Percentiles rank a stretch among this genome's conserved stretches.
Evolutionary conservation across 768 basidiomycete species (phyloP).

Genomic region (Heimioporus sp.): DNA sequence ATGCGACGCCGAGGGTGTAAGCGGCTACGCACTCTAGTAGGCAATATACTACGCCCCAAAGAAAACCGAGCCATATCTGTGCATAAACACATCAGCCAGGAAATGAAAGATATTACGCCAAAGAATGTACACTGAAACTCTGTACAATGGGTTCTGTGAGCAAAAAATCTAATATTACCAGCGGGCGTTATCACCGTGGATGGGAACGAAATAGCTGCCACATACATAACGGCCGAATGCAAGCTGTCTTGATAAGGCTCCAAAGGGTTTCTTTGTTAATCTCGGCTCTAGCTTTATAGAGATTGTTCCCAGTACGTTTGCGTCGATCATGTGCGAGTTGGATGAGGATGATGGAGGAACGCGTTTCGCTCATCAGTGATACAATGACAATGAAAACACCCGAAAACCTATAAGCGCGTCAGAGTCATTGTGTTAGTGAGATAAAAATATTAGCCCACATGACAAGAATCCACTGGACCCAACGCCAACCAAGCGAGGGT

Average conservation of each 20-base stretch:
- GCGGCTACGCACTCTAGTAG: constrained; percentile 48
- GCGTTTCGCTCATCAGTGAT: constrained; percentile 67
- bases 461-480: constrained; percentile 79
- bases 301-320: constrained; percentile 58
- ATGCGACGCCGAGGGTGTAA: background rate
- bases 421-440: background rate
- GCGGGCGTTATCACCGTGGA: background rate
- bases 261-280: constrained; percentile 53
- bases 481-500: constrained; percentile 58
- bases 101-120: background rate
- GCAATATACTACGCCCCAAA: constrained; percentile 73
- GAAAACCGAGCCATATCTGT: constrained; percentile 65
- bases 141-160: constrained; percentile 64
- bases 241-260: constrained; percentile 63
- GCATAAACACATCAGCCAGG: background rate
- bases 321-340: constrained; percentile 62
- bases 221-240: constrained; percentile 69
- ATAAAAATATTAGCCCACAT: constrained; percentile 41
- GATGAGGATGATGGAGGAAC: constrained; percentile 66
- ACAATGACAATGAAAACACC: constrained; percentile 48
- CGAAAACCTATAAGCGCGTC: constrained; percentile 41
- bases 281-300: constrained; percentile 61
- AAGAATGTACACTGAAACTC: constrained; percentile 58
- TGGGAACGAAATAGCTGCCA: constrained; percentile 6
- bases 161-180: constrained; percentile 17